phyloP scores from a whole-genome alignment of 1,284 basidiomycete species.

The Anthracocystis setariae region DNA sequence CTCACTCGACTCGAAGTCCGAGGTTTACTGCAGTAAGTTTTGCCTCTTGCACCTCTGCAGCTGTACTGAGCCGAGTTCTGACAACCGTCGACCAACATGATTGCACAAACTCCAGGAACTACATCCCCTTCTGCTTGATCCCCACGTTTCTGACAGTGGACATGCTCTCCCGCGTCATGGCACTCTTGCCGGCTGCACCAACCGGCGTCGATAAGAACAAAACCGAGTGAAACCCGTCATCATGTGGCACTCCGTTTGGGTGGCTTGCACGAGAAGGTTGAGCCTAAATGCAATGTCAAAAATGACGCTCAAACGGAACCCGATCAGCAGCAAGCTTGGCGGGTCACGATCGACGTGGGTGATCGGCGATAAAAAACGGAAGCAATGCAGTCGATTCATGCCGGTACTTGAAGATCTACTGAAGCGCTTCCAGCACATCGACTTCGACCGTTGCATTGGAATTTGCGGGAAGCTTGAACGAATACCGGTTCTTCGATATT shows the following conservation, averaged over 20 bases:
- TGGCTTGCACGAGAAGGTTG: too few species aligned
- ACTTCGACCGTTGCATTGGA: not conserved
- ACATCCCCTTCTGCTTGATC: slow-evolving; percentile 40
- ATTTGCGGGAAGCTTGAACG: not conserved
- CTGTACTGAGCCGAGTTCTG: not conserved
- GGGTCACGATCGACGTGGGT: not conserved
- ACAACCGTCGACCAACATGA: not conserved
- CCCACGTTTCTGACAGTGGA: slow-evolving; percentile 36
- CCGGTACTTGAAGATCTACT: too few species aligned
- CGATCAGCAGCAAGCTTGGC: not conserved
- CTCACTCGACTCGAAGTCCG: slow-evolving; percentile 14
- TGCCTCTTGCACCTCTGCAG: not conserved
- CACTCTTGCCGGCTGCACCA: slow-evolving; percentile 3
- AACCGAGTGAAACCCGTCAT: slow-evolving; percentile 7
- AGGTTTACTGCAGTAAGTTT: slow-evolving; percentile 39
- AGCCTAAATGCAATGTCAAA: not conserved
- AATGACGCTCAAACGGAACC: not conserved
- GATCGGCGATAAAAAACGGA: not conserved
- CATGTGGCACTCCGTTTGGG: too few species aligned
- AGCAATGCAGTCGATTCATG: too few species aligned
- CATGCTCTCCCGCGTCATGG: slow-evolving; percentile 34
- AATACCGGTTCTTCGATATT: slow-evolving; percentile 14
- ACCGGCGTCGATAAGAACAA: slow-evolving; percentile 2
- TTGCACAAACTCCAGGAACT: slow-evolving; percentile 21
- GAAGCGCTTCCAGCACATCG: too few species aligned